Evolutionary conservation across 768 basidiomycete genomes (phyloP).

Genomic region (Hortiboletus flavorubellus): DNA sequence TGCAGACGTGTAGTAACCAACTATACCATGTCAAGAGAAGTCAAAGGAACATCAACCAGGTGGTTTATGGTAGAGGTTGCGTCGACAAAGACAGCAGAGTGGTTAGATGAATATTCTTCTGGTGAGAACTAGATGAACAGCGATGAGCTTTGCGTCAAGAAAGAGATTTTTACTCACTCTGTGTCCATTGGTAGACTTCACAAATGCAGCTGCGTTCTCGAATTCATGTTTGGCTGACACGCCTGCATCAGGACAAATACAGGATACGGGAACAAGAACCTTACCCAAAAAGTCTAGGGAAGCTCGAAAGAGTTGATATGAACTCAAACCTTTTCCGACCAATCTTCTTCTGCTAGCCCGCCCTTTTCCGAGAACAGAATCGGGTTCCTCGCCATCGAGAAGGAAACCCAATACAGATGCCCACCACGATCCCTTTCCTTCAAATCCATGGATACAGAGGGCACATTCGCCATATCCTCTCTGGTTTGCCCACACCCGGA

Average conservation of each 20-base stretch:
- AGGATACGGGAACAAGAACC: conserved; percentile 18
- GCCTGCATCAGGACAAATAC: conserved; percentile 8
- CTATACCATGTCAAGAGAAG: conserved; percentile 75
- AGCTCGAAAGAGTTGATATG: conserved; percentile 87
- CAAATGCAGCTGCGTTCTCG: conserved; percentile 49
- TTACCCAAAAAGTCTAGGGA: conserved; percentile 80
- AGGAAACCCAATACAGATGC: conserved; percentile 55
- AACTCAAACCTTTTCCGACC: conserved; percentile 78
- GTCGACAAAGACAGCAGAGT: conserved; percentile 71
- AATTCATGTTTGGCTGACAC: conserved; percentile 70
- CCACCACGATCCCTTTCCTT: conserved; percentile 69
- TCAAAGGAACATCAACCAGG: conserved; percentile 67
- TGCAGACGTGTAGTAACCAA: not conserved
- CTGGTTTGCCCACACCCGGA: conserved; percentile 89
- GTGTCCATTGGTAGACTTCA: conserved; percentile 54
- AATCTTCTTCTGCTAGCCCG: conserved; percentile 44
- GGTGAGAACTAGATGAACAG: conserved; percentile 48
- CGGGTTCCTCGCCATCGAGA: conserved; percentile 63
- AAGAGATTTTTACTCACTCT: conserved; percentile 37
- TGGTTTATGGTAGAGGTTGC: conserved; percentile 74
- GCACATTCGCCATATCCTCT: conserved; percentile 68
- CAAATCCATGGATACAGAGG: conserved; percentile 67
- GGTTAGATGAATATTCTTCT: conserved; percentile 50
- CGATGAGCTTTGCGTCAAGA: not conserved
- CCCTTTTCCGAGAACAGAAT: conserved; percentile 18